Conservation (phyloP, 306 rosid genomes). For the Phaseolus lunatus region DNA sequence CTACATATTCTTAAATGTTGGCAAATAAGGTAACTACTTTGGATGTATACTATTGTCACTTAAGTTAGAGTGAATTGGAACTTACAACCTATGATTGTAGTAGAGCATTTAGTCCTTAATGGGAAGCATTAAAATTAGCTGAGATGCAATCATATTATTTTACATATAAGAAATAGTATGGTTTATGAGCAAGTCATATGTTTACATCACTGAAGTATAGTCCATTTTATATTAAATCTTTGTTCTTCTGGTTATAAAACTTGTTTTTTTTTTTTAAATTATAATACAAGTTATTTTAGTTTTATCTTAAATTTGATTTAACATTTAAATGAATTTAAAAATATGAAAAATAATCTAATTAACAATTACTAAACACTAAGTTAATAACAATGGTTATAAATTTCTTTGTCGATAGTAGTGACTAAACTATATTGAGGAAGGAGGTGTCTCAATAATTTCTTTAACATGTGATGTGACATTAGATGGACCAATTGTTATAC, state of each 20-base stretch:
- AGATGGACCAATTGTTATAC: conserved; percentile 38
- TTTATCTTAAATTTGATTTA: not conserved
- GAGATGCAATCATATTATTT: not conserved
- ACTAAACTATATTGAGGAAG: conserved; percentile 33
- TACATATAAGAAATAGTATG: not conserved
- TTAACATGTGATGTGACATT: conserved; percentile 42
- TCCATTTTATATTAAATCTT: not conserved
- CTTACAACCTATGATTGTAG: too few relatives aligned
- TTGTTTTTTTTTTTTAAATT: not conserved
- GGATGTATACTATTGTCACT: not conserved
- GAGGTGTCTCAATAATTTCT: conserved; percentile 47
- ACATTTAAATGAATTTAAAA: not conserved
- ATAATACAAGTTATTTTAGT: not conserved
- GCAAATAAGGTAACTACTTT: not conserved
- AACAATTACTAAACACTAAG: not conserved
- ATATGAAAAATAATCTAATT: not conserved
- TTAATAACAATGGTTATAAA: not conserved
- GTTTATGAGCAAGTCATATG: not conserved
- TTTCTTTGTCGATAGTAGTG: not conserved
- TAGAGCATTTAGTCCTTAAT: too few relatives aligned
- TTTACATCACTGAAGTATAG: not conserved
- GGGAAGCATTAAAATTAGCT: too few relatives aligned
- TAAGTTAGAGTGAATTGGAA: not conserved
- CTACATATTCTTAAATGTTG: not conserved
- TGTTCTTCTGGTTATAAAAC: not conserved